A percentile compares a stretch with the other conserved stretches of the same genome.
phyloP scores from a whole-genome alignment of 2,329 filamentous ascomycete species.

The Fusarium chuoi region DNA sequence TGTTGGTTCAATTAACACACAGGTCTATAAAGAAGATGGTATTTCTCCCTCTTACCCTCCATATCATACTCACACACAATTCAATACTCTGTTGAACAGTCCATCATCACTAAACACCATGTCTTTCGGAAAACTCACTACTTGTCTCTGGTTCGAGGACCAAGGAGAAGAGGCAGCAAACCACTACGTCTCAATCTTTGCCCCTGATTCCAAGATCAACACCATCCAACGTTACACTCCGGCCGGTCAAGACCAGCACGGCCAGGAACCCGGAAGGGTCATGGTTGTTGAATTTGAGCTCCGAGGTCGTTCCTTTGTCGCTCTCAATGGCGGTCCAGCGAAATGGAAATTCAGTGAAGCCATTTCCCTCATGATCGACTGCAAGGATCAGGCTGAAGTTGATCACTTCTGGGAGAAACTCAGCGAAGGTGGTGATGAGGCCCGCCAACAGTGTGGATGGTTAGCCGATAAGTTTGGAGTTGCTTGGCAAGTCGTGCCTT shows the following conservation, averaged over 20 bases:
- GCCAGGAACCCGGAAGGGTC: conserved; percentile 46
- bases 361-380: conserved; percentile 56
- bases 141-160: conserved; percentile 55
- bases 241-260: conserved; percentile 46
- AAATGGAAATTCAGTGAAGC: conserved; percentile 53
- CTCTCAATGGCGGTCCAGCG: conserved; percentile 56
- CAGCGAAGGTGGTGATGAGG: conserved; percentile 51
- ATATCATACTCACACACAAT: not conserved
- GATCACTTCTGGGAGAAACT: conserved; percentile 60
- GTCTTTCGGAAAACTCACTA: conserved; percentile 42
- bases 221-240: conserved; percentile 46
- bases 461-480: conserved; percentile 58
- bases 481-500: conserved; percentile 59
- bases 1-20: not conserved
- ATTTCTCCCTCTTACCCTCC: not conserved
- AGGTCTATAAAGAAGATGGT: not conserved
- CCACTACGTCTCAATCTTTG: conserved; percentile 55
- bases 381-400: conserved; percentile 58
- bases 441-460: conserved; percentile 57
- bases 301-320: conserved; percentile 53
- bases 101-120: conserved; percentile 3
- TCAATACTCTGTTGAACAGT: not conserved
- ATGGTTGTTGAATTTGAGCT: conserved; percentile 54
- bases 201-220: conserved; percentile 50
- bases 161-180: conserved; percentile 55